phyloP scores from a whole-genome alignment of 805 yeast genomes.

The Ogataea glucozyma region DNA sequence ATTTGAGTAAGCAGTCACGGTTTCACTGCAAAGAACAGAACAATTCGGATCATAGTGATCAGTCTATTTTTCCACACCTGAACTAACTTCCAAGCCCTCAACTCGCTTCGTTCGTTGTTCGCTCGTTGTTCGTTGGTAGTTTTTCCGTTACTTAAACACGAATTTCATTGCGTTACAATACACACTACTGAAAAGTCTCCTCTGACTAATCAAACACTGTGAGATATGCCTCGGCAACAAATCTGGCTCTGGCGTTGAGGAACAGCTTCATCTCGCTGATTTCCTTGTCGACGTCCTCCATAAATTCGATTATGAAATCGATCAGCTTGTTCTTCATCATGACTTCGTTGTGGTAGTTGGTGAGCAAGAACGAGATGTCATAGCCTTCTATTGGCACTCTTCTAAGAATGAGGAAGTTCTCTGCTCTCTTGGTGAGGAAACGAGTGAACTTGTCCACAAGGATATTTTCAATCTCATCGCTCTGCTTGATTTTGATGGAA shows the following conservation, averaged over 20 bases:
- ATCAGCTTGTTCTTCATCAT: constrained; percentile 95
- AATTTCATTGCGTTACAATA: too few relatives aligned
- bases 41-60: too few relatives aligned
- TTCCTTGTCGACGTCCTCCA: constrained; percentile 99
- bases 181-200: not conserved
- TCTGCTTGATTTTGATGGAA: constrained; percentile 91
- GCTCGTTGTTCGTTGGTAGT: too few relatives aligned
- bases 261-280: constrained; percentile 97
- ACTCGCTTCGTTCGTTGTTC: too few relatives aligned
- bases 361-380: constrained; percentile 89
- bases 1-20: too few relatives aligned
- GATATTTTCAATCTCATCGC: constrained; percentile 94
- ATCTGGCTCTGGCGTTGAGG: constrained; percentile 95
- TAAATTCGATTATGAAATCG: constrained; percentile 95
- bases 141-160: too few relatives aligned
- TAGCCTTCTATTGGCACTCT: constrained; percentile 88
- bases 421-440: constrained; percentile 94
- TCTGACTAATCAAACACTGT: constrained; percentile 72
- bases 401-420: constrained; percentile 87
- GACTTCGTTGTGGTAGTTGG: constrained; percentile 92
- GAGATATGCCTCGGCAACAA: constrained; percentile 93
- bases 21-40: too few relatives aligned
- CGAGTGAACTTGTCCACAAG: constrained; percentile 93
- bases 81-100: too few relatives aligned
- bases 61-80: too few relatives aligned